phyloP scores from a whole-genome alignment of 2,329 filamentous ascomycete species.

The Coniochaeta sp. region DNA sequence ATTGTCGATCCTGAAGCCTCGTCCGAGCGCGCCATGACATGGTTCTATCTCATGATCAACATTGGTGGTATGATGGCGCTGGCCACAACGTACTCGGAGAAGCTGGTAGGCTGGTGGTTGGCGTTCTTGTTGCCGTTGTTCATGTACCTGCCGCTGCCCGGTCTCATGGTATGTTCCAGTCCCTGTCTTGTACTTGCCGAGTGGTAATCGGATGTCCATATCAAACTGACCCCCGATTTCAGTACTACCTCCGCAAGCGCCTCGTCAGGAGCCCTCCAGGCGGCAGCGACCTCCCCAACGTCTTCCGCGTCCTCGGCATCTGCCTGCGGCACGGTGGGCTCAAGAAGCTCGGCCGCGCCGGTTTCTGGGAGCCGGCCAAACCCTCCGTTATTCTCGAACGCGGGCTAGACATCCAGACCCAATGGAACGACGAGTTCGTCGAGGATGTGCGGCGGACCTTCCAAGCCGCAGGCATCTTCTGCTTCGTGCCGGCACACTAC shows the following conservation, averaged over 20 bases:
- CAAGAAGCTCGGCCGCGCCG: conserved; percentile 28
- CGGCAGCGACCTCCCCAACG: conserved; percentile 35
- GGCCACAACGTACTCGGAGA: conserved; percentile 44
- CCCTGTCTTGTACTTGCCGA: not conserved
- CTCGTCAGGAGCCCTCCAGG: conserved; percentile 35
- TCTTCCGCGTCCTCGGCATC: conserved; percentile 32
- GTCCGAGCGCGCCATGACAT: conserved; percentile 59
- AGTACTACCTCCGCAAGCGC: conserved; percentile 34
- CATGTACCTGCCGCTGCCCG: conserved; percentile 33
- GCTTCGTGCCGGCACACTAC: conserved; percentile 39
- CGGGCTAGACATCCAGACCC: conserved; percentile 28
- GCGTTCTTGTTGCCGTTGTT: conserved; percentile 27
- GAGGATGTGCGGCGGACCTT: conserved; percentile 56
- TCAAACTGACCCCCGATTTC: conserved; percentile 15
- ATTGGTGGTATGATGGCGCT: conserved; percentile 44
- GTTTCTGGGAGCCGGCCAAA: conserved; percentile 55
- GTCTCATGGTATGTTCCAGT: not conserved
- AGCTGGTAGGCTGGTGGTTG: conserved; percentile 44
- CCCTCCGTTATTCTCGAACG: conserved; percentile 42
- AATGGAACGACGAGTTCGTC: conserved; percentile 60
- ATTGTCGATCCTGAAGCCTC: conserved; percentile 62
- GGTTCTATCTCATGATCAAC: conserved; percentile 51
- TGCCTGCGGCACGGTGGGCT: conserved; percentile 31
- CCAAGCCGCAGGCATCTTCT: conserved; percentile 51
- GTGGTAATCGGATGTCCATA: too few relatives aligned